Conservation (phyloP, 1,139 yeast species). For the Hansenula sp. region DNA sequence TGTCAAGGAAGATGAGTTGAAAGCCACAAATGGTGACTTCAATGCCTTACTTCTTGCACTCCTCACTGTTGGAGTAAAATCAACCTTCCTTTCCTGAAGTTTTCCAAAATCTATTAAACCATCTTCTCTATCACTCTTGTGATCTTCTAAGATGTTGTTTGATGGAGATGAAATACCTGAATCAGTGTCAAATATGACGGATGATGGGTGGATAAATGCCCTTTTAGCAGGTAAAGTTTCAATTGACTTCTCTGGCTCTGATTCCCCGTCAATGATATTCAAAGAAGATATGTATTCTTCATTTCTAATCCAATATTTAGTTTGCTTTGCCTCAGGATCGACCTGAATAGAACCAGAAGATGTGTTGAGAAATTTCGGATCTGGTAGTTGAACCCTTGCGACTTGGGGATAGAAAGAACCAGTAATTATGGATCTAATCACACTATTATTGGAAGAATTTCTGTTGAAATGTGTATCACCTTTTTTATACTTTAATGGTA, state of each 20-base stretch:
- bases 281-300: constrained; percentile 39
- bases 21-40: constrained; percentile 54
- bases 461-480: constrained; percentile 35
- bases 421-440: constrained; percentile 66
- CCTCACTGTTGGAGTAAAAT: constrained; percentile 34
- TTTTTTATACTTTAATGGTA: constrained; percentile 45
- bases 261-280: constrained; percentile 7
- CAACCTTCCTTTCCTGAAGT: constrained; percentile 23
- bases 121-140: constrained; percentile 31
- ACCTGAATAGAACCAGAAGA: constrained; percentile 77
- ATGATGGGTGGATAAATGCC: constrained; percentile 82
- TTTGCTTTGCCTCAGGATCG: constrained; percentile 75
- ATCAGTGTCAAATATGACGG: constrained; percentile 53
- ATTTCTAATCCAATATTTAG: constrained; percentile 71
- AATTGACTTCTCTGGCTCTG: constrained; percentile 7
- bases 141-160: constrained; percentile 4
- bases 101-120: constrained; percentile 31
- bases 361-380: constrained; percentile 67
- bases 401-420: constrained; percentile 83
- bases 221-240: constrained; percentile 50
- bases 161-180: not conserved
- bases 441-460: constrained; percentile 44
- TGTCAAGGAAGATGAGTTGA: constrained; percentile 56
- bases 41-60: constrained; percentile 22
- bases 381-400: constrained; percentile 79